Conservation (phyloP, 768 basidiomycete species). For the Dioszegia hungarica region DNA sequence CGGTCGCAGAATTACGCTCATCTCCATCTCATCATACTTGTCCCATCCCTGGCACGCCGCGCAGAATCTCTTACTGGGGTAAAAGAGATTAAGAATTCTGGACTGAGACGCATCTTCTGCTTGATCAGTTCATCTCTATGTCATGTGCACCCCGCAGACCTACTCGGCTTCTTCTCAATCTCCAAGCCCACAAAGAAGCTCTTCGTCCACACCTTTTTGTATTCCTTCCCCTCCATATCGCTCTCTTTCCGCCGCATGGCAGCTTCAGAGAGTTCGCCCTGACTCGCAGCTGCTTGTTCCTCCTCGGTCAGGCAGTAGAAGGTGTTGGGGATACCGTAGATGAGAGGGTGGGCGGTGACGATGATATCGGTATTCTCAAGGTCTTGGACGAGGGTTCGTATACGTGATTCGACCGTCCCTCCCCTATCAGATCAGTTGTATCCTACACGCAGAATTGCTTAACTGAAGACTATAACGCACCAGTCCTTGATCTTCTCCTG, state of each 20-base stretch:
- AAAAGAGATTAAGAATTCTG: constrained; percentile 88
- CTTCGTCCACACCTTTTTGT: constrained; percentile 80
- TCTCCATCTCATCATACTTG: constrained; percentile 79
- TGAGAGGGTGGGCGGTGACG: constrained; percentile 86
- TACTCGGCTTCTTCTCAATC: constrained; percentile 86
- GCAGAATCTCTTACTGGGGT: constrained; percentile 90
- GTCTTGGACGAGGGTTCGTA: constrained; percentile 96
- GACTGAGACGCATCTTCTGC: constrained; percentile 72
- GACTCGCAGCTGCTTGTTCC: constrained; percentile 80
- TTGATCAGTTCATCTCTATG: constrained; percentile 1
- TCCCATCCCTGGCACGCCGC: constrained; percentile 95
- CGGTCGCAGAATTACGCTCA: constrained; percentile 91
- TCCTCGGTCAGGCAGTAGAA: constrained; percentile 77
- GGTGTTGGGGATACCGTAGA: constrained; percentile 86
- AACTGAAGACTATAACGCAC: constrained; percentile 52
- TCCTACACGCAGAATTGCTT: not conserved
- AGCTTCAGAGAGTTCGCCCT: constrained; percentile 74
- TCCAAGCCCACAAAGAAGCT: constrained; percentile 94
- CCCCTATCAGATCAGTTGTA: constrained; percentile 54
- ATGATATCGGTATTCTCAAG: constrained; percentile 92
- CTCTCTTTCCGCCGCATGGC: constrained; percentile 63
- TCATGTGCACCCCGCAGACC: constrained; percentile 43
- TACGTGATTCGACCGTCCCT: constrained; percentile 96
- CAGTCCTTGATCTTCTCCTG: constrained; percentile 87
- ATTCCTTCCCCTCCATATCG: constrained; percentile 58